Evolutionary conservation across 257 asterid genomes (phyloP).

Genomic region (Ajuga chamaepitys): DNA sequence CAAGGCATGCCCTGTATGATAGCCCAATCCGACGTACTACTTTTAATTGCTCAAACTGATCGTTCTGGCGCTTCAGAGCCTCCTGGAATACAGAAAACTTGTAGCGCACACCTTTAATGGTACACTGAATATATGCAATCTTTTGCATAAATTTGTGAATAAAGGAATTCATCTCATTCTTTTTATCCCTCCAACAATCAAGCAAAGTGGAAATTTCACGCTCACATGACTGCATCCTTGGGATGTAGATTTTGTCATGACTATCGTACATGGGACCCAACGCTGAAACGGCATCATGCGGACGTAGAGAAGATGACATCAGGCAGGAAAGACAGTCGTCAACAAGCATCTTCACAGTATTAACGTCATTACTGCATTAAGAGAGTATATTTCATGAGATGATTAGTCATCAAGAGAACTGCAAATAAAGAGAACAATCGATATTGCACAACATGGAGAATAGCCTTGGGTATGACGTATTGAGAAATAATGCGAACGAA

Average conservation of each 20-base stretch:
- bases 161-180: conserved; percentile 79
- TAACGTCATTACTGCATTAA: conserved; percentile 79
- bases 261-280: conserved; percentile 88
- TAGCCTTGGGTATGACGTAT: not conserved
- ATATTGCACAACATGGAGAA: not conserved
- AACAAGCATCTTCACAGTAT: conserved; percentile 83
- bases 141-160: conserved; percentile 83
- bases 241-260: conserved; percentile 71
- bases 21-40: conserved; percentile 78
- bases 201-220: conserved; percentile 55
- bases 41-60: conserved; percentile 76
- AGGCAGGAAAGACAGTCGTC: conserved; percentile 71
- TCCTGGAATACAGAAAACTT: conserved; percentile 86
- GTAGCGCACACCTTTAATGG: conserved; percentile 65
- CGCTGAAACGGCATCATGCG: conserved; percentile 97
- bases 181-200: conserved; percentile 61
- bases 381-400: not conserved
- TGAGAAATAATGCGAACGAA: not conserved
- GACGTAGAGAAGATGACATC: conserved; percentile 77
- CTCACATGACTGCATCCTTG: conserved; percentile 80
- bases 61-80: conserved; percentile 72
- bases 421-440: not conserved
- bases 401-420: conserved; percentile 4
- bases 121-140: conserved; percentile 70
- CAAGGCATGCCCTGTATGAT: conserved; percentile 88